These are phyloP conservation scores for Trametopsis cervina DNA, from an alignment of 768 basidiomycete species.

Conservation along the genomic window DNA sequence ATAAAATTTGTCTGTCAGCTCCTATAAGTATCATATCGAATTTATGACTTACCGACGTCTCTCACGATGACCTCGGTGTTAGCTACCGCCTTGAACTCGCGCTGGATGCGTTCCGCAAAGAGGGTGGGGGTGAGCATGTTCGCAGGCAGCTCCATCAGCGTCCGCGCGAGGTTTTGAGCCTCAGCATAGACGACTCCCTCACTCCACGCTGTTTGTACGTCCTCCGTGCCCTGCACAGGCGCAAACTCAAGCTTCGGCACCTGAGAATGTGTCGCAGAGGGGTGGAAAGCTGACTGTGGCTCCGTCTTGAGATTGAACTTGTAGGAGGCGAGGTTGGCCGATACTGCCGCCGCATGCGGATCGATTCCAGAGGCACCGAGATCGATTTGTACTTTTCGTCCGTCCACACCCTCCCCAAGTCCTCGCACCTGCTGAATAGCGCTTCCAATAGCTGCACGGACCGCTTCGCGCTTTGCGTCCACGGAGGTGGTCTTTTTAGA, in stretches of 20 bases:
- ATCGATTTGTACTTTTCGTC: slow-evolving; percentile 48
- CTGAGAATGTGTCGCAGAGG: slow-evolving; percentile 43
- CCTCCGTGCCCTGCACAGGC: slow-evolving; percentile 26
- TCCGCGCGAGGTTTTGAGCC: slow-evolving; percentile 76
- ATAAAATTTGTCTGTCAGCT: not conserved
- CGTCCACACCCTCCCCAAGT: slow-evolving; percentile 52
- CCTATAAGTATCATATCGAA: not conserved
- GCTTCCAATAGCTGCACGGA: slow-evolving; percentile 65
- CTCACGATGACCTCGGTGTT: slow-evolving; percentile 66
- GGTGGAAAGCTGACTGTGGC: slow-evolving; percentile 59
- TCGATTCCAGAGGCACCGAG: slow-evolving; percentile 38
- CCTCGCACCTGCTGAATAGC: slow-evolving; percentile 64
- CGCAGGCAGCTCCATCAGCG: slow-evolving; percentile 82
- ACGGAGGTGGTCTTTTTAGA: slow-evolving; percentile 14
- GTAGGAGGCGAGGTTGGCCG: slow-evolving; percentile 67
- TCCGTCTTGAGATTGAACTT: slow-evolving; percentile 75
- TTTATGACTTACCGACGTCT: slow-evolving; percentile 65
- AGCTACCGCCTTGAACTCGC: slow-evolving; percentile 56
- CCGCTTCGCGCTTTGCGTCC: slow-evolving; percentile 49
- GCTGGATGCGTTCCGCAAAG: slow-evolving; percentile 65
- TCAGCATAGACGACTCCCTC: slow-evolving; percentile 66
- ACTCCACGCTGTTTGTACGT: slow-evolving; percentile 57
- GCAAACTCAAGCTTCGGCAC: slow-evolving; percentile 43
- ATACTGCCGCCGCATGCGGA: slow-evolving; percentile 79
- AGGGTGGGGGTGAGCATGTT: slow-evolving; percentile 84